Base-by-base conservation (phyloP, 2,329 filamentous ascomycete species). In the Ophiostoma perfectum region DNA sequence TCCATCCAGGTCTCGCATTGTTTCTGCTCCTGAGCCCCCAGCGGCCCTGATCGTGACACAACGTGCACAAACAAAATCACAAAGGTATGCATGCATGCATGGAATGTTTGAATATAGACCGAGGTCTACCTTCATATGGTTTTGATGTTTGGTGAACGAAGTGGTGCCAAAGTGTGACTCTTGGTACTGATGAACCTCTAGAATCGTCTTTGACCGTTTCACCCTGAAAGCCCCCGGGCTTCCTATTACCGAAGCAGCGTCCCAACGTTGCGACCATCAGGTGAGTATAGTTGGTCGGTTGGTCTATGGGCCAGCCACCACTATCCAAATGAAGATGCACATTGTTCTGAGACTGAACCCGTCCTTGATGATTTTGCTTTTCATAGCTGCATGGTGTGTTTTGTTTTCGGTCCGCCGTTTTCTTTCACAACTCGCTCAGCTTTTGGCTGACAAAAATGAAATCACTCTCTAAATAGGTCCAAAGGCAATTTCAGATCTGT, bases 121-220 rank as follows among this genome's bases (percentile, higher is more conserved):
- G 12, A 1, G 36, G 55, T 62, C 18, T 39, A 62, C 55, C 36
- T 62, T 62, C 55, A 62, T 62, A 39, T 62, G 27, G 27, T 27
- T 62, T 62, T 52, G 49, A 55, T 55, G 49, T 55, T 18, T 55
- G 49, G 18, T 55, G 49, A 55, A 18, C 49, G 1, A n/a, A 18
- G 8, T 39, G 12, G 38, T 16, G 55, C 36, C 55, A 62, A 58
- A 62, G 38, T n/a, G 55, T 41, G 55, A 62, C 55, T 62, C 27
- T 62, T 62, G 55, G 55, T 62, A 62, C 55, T 62, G 55, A 62
- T 39, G 36, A 62, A 62, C 55, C 55, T 62, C 18, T 62, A 41
- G 27, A 62, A 39, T 62, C 55, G 55, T 39, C 55, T 62, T 62
- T 39, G 55, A 14, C 55, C 27, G 55, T 12, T 16, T 16, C 55